Evolutionary conservation across 2,329 filamentous ascomycete species (phyloP), one percentile per base, ranked within the genome.

Genomic region (Fusarium mundagurra): DNA sequence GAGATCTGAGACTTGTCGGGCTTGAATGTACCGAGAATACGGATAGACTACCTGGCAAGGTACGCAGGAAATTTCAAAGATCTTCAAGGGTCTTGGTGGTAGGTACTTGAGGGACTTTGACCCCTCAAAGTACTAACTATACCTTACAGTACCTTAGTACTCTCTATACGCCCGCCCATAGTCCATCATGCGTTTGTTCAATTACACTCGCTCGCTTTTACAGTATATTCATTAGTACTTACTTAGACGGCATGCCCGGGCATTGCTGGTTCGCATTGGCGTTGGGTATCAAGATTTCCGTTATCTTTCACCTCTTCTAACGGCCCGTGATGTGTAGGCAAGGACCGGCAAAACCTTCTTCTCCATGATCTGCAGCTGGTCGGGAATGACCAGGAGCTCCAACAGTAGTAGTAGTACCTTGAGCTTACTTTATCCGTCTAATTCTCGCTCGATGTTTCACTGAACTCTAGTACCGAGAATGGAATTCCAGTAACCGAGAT

Each of bases 251-350:
- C 63, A 45, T 51, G 39, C 17, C 31, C 22, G 29, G n/a, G 59
- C 67, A 69, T 43, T 33, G 44, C 31, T 34, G 36, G 43, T 39
- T 59, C 38, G 43, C 41, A 59, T 59, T 33, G 45, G 41, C 34
- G 67, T 74, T 74, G 66, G 71, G 71, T 72, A 73, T 71, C 71
- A 68, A 73, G 50, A 73, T 73, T 67, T 47, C 71, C 71, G 71
- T 73, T 74, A 74, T 71, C 71, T 54, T 73, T 74, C 71, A 73
- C 71, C 62, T 73, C 67, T 74, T 73, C 64, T 58, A 74, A 73
- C 71, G 71, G 71, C 67, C 71, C 71, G 71, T 73, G 54, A 44
- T 67, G 53, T 55, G 53, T 45, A 44, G 48, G 63, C 63, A 67
- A 55, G 51, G 58, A 48, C 71, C 62, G 50, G 58, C 55, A 53